A percentile compares a stretch with the other conserved stretches of the same genome.
Conservation (phyloP, 108 stramenopile genomes). For the Cyclotella sp. region DNA sequence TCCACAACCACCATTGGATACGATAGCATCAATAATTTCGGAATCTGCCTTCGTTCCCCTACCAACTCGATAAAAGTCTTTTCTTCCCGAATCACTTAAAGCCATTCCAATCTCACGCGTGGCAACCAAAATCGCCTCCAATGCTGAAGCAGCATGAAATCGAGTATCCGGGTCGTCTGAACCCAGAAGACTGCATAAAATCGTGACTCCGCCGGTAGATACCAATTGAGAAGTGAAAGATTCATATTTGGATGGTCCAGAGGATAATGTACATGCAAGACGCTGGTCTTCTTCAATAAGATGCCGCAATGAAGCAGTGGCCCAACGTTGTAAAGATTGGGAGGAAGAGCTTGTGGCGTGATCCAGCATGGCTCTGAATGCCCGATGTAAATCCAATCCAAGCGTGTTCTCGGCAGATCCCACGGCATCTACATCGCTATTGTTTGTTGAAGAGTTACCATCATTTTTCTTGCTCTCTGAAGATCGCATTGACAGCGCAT, state of each 20-base stretch:
- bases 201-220: constrained; percentile 78
- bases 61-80: constrained; percentile 40
- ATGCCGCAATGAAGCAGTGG: constrained; percentile 71
- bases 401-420: constrained; percentile 4
- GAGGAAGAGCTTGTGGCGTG: constrained; percentile 67
- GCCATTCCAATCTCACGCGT: constrained; percentile 68
- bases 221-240: constrained; percentile 72
- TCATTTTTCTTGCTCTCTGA: constrained; percentile 7
- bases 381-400: constrained; percentile 63
- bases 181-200: constrained; percentile 72
- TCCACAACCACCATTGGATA: constrained; percentile 74
- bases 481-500: constrained; percentile 17
- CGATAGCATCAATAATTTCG: constrained; percentile 70
- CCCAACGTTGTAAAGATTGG: constrained; percentile 82
- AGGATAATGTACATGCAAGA: constrained; percentile 61
- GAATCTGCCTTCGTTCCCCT: constrained; percentile 59
- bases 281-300: constrained; percentile 78
- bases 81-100: constrained; percentile 56
- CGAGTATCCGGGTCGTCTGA: constrained; percentile 84
- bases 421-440: constrained; percentile 14
- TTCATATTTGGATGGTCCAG: constrained; percentile 60
- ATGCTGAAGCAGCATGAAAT: constrained; percentile 75
- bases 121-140: constrained; percentile 64
- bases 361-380: constrained; percentile 76
- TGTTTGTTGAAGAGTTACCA: constrained; percentile 11